These are phyloP conservation scores for Clitoria ternatea DNA, from an alignment of 306 rosid species.

Conservation along the genomic window DNA sequence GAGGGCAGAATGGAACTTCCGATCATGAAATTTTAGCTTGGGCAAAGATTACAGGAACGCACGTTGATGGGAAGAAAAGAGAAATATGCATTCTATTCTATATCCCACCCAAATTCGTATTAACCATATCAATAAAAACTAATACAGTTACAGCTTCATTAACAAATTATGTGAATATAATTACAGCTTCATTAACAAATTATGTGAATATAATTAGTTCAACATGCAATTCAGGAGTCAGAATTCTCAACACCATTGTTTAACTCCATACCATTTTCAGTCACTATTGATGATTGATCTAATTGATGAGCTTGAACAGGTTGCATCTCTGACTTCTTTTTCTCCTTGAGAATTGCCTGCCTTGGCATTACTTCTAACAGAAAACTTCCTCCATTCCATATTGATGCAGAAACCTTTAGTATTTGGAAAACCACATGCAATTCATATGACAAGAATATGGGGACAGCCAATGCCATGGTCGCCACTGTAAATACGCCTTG, in stretches of 20 bases:
- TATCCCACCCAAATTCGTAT: not conserved
- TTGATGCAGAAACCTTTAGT: conserved; percentile 80
- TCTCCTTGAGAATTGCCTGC: conserved; percentile 86
- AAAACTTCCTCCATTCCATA: conserved; percentile 96
- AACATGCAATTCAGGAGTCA: not conserved
- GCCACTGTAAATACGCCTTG: conserved; percentile 82
- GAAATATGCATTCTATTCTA: not conserved
- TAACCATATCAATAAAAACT: not conserved
- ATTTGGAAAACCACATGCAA: conserved; percentile 66
- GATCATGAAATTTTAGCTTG: too few relatives aligned
- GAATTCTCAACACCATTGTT: not conserved
- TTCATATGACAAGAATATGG: conserved; percentile 80
- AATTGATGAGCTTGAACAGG: conserved; percentile 30
- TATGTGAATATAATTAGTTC: not conserved
- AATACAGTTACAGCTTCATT: not conserved
- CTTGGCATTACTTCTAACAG: conserved; percentile 92
- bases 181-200: not conserved
- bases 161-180: not conserved
- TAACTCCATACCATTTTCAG: not conserved
- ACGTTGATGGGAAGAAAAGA: not conserved
- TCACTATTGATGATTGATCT: conserved; percentile 24
- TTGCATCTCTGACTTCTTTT: conserved; percentile 57
- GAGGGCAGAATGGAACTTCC: not conserved
- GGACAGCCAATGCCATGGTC: conserved; percentile 86
- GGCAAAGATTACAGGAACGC: not conserved